Base-by-base conservation (phyloP, 2,329 filamentous ascomycete genomes). In the Pleomassaria siparia region DNA sequence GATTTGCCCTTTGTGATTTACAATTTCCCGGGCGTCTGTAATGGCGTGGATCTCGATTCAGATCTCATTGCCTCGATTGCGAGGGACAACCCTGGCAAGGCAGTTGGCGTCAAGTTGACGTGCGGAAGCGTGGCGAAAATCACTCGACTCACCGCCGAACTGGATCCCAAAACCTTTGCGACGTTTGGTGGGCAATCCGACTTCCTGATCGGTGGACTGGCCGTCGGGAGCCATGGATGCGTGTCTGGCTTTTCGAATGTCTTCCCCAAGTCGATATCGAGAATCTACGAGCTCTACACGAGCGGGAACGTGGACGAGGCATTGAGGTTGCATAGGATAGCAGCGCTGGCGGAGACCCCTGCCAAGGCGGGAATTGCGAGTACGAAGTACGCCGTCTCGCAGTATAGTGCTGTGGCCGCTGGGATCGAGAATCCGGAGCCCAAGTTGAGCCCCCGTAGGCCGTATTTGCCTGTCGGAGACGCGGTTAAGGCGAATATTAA, bases 111-210 rank as follows among this genome's bases (percentile, higher is more conserved):
- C 43, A 89, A 89, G 73, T 72, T 88, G 46, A 89, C 86, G 2
- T 89, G 86, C 61, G 86, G 85, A n/a, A 84, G 82, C 56, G 87
- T 88, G 25, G 86, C 84, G 49, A 89, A 89, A 70, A 79, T 89
- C 40, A 82, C 83, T 3, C 76, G 86, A 8, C 76, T 90, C 3
- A 75, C 77, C 0, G 75, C 78, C 2, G 69, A 71, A 20, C 71
- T 79, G 49, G 67, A 76, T 0, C 67, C 78, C 0, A 74, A 80
- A 2, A 67, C 76, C 10, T 91, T 91, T 61, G 80, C 85, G 1
- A 80, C 83, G 0, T 89, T 83, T 59, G 86, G 85, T 1, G 88
- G 88, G 0, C 86, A 90, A 71, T 83, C 81, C 2, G 87, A 91
- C 60, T 90, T 88, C 65, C 68, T 90, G 32, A 71, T 84, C 22